Percentiles rank a stretch among this genome's conserved stretches.
Conservation (phyloP, 2,329 filamentous ascomycete species). For the Exutisphaerella laricina region DNA sequence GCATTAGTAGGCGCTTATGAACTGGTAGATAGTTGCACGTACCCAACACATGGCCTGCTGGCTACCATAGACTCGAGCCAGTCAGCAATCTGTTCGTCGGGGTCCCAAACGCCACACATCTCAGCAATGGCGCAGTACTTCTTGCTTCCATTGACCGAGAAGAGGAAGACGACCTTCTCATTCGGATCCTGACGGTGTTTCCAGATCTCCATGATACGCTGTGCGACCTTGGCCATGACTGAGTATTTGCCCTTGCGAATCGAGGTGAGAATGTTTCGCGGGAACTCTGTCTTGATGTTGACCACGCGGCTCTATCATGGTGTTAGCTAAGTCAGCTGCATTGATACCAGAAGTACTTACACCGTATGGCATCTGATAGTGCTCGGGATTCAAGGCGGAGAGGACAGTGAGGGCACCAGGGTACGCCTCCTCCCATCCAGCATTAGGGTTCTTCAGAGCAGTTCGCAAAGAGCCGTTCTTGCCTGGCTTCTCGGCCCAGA, state of each 20-base stretch:
- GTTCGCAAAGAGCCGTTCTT: conserved; percentile 14
- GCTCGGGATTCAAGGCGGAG: conserved; percentile 25
- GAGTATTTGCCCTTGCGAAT: conserved; percentile 19
- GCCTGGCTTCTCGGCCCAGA: conserved; percentile 17
- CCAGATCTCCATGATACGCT: conserved; percentile 27
- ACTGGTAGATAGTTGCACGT: conserved; percentile 3
- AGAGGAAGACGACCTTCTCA: conserved; percentile 28
- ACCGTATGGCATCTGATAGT: conserved; percentile 22
- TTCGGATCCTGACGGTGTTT: conserved; percentile 13
- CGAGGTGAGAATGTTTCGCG: conserved; percentile 22
- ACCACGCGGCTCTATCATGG: conserved; percentile 24
- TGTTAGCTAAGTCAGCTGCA: conserved; percentile 10
- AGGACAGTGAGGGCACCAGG: conserved; percentile 19
- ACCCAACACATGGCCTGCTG: conserved; percentile 11
- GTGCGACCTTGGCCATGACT: conserved; percentile 21
- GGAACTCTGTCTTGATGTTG: conserved; percentile 29
- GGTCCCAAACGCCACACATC: conserved; percentile 24
- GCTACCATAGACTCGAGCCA: conserved; percentile 18
- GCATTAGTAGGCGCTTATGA: conserved; percentile 11
- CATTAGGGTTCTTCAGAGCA: conserved; percentile 16
- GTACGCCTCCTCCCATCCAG: conserved; percentile 22
- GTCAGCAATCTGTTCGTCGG: conserved; percentile 14
- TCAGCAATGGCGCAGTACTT: conserved; percentile 31
- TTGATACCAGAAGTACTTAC: conserved; percentile 16
- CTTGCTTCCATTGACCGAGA: conserved; percentile 28